Base-by-base conservation (phyloP, 2,329 filamentous ascomycete genomes). In the Ophiostoma tasmaniense region DNA sequence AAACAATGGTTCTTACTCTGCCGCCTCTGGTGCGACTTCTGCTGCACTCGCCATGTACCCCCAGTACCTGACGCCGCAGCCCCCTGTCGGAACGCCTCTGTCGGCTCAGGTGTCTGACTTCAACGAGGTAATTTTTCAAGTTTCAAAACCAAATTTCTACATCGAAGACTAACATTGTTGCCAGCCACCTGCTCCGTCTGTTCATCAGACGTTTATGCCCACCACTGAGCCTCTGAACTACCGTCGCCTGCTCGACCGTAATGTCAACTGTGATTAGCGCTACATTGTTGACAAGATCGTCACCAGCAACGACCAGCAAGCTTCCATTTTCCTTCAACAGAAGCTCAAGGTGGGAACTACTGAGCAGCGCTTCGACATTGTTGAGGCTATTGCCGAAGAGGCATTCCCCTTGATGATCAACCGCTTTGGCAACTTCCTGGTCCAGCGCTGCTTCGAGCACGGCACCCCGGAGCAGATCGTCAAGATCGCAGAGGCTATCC, bases 201-300 rank as follows among this genome's bases (percentile, higher is more conserved):
- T 90, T 71, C 85, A 84, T 33, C 88, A 90, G 75, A 95, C 91
- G 0, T 97, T 96, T 76, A 81, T 97, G 35, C 89, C 91, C 13
- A 90, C 93, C 3, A 90, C 91, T 7, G 95, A 99, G 79, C 95
- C 94, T 13, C 85, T 98, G 75, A 98, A 99, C 79, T 99, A 98
- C 76, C 93, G 95, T 71, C 93, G 93, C 69, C 85, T 99, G 52
- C 87, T 98, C 64, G 95, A 99, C 76, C 93, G 93, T 76, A 97
- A 94, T 77, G 92, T 96, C 79, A 96, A 91, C 76, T 98, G 94
- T 81, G 96, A 99, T 81, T 99, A 94, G 95, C 96, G 95, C 81
- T 97, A 97, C 78, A 97, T 99, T 74, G 95, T 99, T 68, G 94
- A 99, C 82, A 98, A 98, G 83, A 99, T 99, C 77, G 93, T 99